Conservation (phyloP, 2,329 filamentous ascomycete genomes). For the Venturia aucupariae region DNA sequence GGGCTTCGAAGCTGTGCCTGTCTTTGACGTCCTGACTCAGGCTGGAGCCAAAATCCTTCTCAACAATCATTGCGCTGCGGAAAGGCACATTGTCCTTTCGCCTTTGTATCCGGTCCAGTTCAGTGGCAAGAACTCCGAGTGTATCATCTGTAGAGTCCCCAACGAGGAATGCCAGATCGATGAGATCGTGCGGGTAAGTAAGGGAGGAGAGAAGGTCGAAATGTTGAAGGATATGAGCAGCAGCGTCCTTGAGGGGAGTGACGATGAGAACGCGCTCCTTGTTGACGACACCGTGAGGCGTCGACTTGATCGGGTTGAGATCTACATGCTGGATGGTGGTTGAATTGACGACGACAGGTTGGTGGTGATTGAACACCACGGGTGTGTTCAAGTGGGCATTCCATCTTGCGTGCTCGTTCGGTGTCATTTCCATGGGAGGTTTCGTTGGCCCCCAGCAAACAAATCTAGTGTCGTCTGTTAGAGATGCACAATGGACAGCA, state of each 20-base stretch:
- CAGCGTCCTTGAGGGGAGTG: conserved; percentile 85
- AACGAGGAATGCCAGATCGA: conserved; percentile 90
- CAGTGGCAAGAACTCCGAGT: conserved; percentile 70
- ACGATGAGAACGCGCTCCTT: conserved; percentile 84
- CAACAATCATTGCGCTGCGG: conserved; percentile 70
- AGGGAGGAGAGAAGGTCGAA: conserved; percentile 87
- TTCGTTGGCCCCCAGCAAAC: conserved; percentile 95
- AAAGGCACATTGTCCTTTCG: conserved; percentile 72
- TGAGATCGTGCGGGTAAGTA: conserved; percentile 88
- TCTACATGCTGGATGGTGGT: conserved; percentile 70
- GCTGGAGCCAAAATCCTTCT: conserved; percentile 79
- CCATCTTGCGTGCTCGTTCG: conserved; percentile 88
- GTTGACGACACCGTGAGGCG: conserved; percentile 66
- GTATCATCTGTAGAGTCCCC: conserved; percentile 90
- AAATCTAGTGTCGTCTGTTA: conserved; percentile 52
- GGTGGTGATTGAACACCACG: conserved; percentile 93
- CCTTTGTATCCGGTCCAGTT: conserved; percentile 81
- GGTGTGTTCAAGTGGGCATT: conserved; percentile 81
- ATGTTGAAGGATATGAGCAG: conserved; percentile 72
- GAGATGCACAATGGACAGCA: neutral
- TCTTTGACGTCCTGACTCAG: conserved; percentile 73
- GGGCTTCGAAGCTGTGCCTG: conserved; percentile 76
- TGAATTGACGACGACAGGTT: conserved; percentile 74
- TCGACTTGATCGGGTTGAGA: conserved; percentile 77
- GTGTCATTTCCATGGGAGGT: conserved; percentile 89